Evolutionary conservation across 73 alveolate genomes (phyloP), one percentile per base, ranked within the genome.

Genomic region (Stentor roeselii): DNA sequence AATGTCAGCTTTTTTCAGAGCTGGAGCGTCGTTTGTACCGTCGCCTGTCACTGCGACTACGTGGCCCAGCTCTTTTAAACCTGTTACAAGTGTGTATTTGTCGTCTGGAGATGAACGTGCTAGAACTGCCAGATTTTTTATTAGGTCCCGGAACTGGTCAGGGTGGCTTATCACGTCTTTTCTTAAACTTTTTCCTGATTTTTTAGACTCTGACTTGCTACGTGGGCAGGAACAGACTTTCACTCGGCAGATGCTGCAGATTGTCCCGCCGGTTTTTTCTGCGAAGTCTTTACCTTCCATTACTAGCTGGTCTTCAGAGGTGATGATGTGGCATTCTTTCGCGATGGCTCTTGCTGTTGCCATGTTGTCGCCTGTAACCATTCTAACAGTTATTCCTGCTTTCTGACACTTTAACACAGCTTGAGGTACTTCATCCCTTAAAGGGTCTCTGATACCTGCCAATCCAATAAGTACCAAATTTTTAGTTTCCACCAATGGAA

Each of bases 41-140:
- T 97, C 99, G 4, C 99, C 99, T 32, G 99, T 98, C 74, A 98
- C 99, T 40, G 99, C 99, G 2, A 96, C 99, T 11, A 96, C 97
- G 82, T 93, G 94, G 0, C 98, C 99, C 84, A 92, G 83, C 40
- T 94, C 96, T 87, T 94, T 94, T 59, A 98, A 89, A 59, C 99
- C 98, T 42, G 94, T 90, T 1, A 97, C 99, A 34, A 98, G 92
- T 59, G 95, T 93, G 78, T 97, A 93, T 84, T 98, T 98, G 85
- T 97, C 99, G 78, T 96, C 97, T 3, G 99, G 99, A 78, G 96
- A 92, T 39, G 99, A 93, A 40, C 99, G 92, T 21, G 99, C 99
- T 89, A 98, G 85, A 37, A 98, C 99, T 31, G 87, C 89, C 35
- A 96, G 86, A 58, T 92, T 75, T 11, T 77, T 36, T 14, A 84